A percentile compares a stretch with the other conserved stretches of the same genome.
Conservation (phyloP, 1,284 basidiomycete genomes). For the Cryptococcus depauperatus region DNA sequence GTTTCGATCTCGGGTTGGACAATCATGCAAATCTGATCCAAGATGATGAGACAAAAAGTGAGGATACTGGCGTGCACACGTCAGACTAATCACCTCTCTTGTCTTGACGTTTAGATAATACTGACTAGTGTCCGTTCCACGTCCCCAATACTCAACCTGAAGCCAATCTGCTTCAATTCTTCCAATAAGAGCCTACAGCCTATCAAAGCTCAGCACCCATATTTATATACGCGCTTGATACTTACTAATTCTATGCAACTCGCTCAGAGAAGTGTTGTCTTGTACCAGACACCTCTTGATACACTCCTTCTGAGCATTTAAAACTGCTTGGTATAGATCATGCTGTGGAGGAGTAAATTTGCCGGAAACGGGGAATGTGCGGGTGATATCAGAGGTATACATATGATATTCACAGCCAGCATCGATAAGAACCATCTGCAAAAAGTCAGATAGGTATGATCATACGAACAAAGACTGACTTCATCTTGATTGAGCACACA, state of each 20-base stretch:
- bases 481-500: constrained; percentile 65
- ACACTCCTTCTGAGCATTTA: constrained; percentile 50
- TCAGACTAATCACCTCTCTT: too few relatives aligned
- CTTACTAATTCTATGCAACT: constrained; percentile 64
- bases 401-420: constrained; percentile 84
- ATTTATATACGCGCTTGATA: constrained; percentile 3
- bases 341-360: constrained; percentile 70
- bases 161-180: constrained; percentile 77
- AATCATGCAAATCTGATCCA: constrained; percentile 50
- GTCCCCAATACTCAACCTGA: constrained; percentile 57
- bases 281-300: constrained; percentile 49
- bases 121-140: constrained; percentile 72
- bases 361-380: constrained; percentile 81
- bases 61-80: constrained; percentile 52
- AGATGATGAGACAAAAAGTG: constrained; percentile 59
- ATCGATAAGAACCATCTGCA: constrained; percentile 66
- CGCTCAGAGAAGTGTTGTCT: constrained; percentile 56
- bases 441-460: constrained; percentile 5
- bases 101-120: too few relatives aligned
- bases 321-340: constrained; percentile 69
- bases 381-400: constrained; percentile 94
- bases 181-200: constrained; percentile 59
- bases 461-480: constrained; percentile 20
- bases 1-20: constrained; percentile 41
- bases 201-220: constrained; percentile 8